Base-by-base conservation (phyloP, 2,329 filamentous ascomycete species). In the Aspergillus sclerotialis region DNA sequence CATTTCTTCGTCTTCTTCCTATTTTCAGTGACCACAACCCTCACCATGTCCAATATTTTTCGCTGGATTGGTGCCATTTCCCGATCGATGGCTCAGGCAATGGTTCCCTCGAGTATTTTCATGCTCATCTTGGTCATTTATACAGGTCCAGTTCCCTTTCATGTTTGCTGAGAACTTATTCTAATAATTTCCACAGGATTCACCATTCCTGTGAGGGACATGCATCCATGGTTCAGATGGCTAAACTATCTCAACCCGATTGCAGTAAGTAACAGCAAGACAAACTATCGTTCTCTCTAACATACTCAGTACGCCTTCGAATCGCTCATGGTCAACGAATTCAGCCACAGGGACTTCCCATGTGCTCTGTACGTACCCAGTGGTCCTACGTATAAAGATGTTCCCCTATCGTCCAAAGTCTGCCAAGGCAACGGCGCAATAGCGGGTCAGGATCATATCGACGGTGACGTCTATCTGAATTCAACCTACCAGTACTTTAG, bases 41-140 rank as follows among this genome's bases (percentile, higher is more conserved):
- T 94, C 49, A 71, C 76, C 44, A 92, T 92, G 84, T 88, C 82
- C 33, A 88, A 87, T 76, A 74, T 89, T 43, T 93, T 93, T 73
- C 77, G 86, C 23, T 82, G 78, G 12, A 84, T 92, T 41, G 85
- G 75, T 9, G 82, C 83, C 1, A 68, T 82, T 3, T 88, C 86
- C 3, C 73, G 82, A 31, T 85, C 83, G 0, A 58, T 76, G 26
- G 67, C 68, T 0, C 72, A 76, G 46, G 73, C 75, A 27, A 63
- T 77, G 63, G 70, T 73, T 5, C 73, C 73, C 2, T 64, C 73
- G 9, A 68, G 69, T 3, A 61, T 77, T 13, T 61, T 78, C 38
- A 60, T 62, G 53, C 41, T 63, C 35, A 48, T 56, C 4, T 36
- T 63, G 13, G 44, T 63, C 8, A 64, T 82, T 10, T 76, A 61